A percentile compares a stretch with the other conserved stretches of the same genome.
phyloP scores from a whole-genome alignment of 1,139 yeast species.

The Candida tunisiensis region DNA sequence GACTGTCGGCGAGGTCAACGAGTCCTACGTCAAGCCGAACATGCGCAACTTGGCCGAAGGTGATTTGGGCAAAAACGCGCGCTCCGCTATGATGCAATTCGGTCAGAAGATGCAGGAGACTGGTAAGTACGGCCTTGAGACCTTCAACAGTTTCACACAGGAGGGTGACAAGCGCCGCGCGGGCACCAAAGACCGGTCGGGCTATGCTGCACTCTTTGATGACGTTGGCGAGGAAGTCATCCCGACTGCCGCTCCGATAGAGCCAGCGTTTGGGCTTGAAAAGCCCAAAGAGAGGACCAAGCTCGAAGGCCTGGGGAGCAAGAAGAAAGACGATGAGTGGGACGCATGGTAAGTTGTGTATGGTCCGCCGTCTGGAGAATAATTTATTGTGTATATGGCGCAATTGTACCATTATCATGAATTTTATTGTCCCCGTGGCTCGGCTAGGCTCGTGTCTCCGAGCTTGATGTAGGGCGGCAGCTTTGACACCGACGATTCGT shows the following conservation, averaged over 20 bases:
- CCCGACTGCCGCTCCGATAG: constrained; percentile 15
- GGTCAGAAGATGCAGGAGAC: constrained; percentile 90
- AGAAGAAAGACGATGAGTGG: neutral
- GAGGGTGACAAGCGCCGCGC: constrained; percentile 15
- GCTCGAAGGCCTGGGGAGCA: constrained; percentile 31
- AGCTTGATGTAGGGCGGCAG: too few species aligned
- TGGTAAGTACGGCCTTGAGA: constrained; percentile 42
- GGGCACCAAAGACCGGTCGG: constrained; percentile 22
- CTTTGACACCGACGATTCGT: too few species aligned
- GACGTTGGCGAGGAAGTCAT: constrained; percentile 26
- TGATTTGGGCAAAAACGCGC: constrained; percentile 67
- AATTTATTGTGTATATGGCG: too few species aligned
- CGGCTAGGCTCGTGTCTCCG: too few species aligned
- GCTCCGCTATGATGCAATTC: constrained; percentile 85
- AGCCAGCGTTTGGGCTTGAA: constrained; percentile 54
- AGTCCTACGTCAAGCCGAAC: constrained; percentile 77
- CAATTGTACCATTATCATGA: too few species aligned
- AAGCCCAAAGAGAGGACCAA: constrained; percentile 45
- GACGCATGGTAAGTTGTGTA: neutral
- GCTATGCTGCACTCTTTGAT: constrained; percentile 37
- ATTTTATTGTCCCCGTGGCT: too few species aligned
- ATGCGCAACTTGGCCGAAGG: constrained; percentile 67
- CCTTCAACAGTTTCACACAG: constrained; percentile 45
- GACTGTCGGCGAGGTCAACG: constrained; percentile 74
- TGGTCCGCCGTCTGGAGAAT: too few species aligned